Evolutionary conservation across 2,329 filamentous ascomycete species (phyloP).

Genomic region (Penicillium hesseltinei): DNA sequence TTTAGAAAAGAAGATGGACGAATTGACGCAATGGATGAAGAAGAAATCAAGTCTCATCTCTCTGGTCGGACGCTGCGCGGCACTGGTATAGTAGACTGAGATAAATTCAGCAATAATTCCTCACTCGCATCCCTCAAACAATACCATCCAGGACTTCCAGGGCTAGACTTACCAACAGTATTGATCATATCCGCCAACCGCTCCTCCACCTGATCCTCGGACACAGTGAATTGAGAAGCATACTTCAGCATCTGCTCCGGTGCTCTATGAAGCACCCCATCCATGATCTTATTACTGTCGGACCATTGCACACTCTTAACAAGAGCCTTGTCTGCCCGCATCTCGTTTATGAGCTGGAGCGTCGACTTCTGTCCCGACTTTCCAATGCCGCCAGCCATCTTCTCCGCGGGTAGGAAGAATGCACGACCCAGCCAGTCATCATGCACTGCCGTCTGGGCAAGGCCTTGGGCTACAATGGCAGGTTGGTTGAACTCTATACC

Average conservation of each 20-base stretch:
- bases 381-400: constrained; percentile 32
- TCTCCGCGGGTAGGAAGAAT: constrained; percentile 50
- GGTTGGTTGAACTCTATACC: constrained; percentile 80
- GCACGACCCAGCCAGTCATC: constrained; percentile 50
- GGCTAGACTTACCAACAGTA: constrained; percentile 46
- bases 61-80: constrained; percentile 64
- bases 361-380: constrained; percentile 44
- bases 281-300: constrained; percentile 63
- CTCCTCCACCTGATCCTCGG: constrained; percentile 55
- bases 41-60: constrained; percentile 79
- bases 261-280: constrained; percentile 66
- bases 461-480: constrained; percentile 73
- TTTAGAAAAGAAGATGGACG: constrained; percentile 68
- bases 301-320: constrained; percentile 50
- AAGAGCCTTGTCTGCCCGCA: constrained; percentile 58
- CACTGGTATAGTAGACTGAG: constrained; percentile 54
- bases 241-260: constrained; percentile 62
- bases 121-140: background rate
- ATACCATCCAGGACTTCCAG: background rate
- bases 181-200: constrained; percentile 70
- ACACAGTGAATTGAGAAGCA: constrained; percentile 59
- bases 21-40: constrained; percentile 74
- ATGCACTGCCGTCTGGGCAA: constrained; percentile 75
- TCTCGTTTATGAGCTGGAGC: constrained; percentile 60
- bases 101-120: background rate